Evolutionary conservation across 75 land plant species (phyloP).

Genomic region (Isoetes taiwanensis): DNA sequence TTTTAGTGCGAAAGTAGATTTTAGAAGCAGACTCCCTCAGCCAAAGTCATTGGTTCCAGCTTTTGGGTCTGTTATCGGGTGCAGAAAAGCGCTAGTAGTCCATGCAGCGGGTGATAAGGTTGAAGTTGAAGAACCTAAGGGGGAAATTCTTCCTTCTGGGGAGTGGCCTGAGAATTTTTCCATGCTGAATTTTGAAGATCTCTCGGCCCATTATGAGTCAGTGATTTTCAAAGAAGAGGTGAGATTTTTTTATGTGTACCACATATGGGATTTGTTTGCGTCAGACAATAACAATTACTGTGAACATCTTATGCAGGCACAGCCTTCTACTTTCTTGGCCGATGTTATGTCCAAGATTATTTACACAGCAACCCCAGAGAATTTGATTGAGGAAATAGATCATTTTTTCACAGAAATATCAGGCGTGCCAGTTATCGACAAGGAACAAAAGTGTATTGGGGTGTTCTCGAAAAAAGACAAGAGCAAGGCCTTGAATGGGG

Average conservation of each 20-base stretch:
- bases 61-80: too few species aligned
- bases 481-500: slow-evolving; percentile 37
- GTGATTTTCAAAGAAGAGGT: slow-evolving; percentile 45
- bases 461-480: slow-evolving; percentile 55
- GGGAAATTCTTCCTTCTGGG: slow-evolving; percentile 47
- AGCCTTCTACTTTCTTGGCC: slow-evolving; percentile 34
- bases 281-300: neutral
- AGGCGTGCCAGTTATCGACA: slow-evolving; percentile 55
- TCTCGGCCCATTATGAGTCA: slow-evolving; percentile 40
- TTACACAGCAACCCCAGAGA: slow-evolving; percentile 34
- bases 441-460: slow-evolving; percentile 37
- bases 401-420: slow-evolving; percentile 30
- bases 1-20: too few species aligned
- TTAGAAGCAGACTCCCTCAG: too few species aligned
- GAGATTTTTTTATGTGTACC: neutral
- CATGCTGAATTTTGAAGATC: slow-evolving; percentile 51
- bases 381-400: slow-evolving; percentile 40
- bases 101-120: too few species aligned
- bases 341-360: slow-evolving; percentile 53
- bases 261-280: neutral
- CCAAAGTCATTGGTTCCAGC: too few species aligned
- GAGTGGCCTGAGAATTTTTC: slow-evolving; percentile 80
- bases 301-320: slow-evolving; percentile 28
- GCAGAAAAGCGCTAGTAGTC: too few species aligned
- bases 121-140: too few species aligned